Base-by-base conservation (phyloP, 2,329 filamentous ascomycete genomes). In the Mycosphaerella sp. region DNA sequence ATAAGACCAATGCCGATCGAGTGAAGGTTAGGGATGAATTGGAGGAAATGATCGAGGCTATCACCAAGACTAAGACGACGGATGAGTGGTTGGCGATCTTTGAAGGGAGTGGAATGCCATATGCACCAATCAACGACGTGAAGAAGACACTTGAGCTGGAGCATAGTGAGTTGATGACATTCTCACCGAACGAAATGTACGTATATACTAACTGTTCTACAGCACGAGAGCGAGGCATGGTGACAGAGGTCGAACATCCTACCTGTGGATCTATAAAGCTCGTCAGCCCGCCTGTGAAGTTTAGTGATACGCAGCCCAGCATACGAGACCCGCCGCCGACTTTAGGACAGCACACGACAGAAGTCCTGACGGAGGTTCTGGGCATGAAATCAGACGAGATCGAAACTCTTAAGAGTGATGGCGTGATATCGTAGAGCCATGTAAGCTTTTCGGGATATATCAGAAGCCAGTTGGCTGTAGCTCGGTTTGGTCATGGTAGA, bases 201-300 rank as follows among this genome's bases (percentile, higher is more conserved):
- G n/a, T n/a, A n/a, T 14, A 32, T 1, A 8, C 41, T 54, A 14
- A 54, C 21, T 10, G 6, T 16, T 13, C 3, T 39, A 9, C 54
- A 82, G 80, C 82, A 0, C 71, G 74, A 49, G 90, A 90, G 17
- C 80, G 93, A 52, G 79, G 84, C 53, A 98, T 98, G 93, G 86
- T 98, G 1, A 81, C 87, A 12, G 86, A 95, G 65, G 75, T 96
- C 40, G 80, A 95, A 0, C 93, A 98, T 66, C 80, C 80, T 4
- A 75, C 77, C 6, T 97, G 91, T 67, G 93, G 93, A 0, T 79
- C 84, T 0, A 85, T 98, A 57, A 90, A 89, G 70, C 74, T 98
- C 65, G 85, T 98, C 48, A 96, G 95, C 64, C 94, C 89, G 0
- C 93, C 93, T 0, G 84, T 98, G 53, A 98, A 98, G 68, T 95